Base-by-base conservation (phyloP, 768 basidiomycete species). In the Suillus variegatus region DNA sequence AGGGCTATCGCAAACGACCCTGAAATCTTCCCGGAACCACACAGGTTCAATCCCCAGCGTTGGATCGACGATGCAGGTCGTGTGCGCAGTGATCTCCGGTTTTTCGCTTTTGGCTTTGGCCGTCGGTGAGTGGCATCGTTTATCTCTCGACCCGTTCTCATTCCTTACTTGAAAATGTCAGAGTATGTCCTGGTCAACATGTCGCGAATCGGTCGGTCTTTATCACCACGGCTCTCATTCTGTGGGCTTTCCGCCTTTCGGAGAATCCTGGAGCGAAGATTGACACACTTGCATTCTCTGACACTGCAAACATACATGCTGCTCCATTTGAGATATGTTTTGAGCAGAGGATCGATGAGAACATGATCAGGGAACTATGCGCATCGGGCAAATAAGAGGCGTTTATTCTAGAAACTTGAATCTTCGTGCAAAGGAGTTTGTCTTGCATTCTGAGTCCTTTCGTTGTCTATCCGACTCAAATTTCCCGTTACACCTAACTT, bases 161-260 rank as follows among this genome's bases (percentile, higher is more conserved):
- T 8, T 7, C 16, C 35, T 62, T 14, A 28, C 40, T 40, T 41
- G 25, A 41, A 58, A 41, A 41, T 16, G 0, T 14, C 44, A 83
- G 86, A 36, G 81, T 88, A 1, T 89, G 87, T 65, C 85, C 85
- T 2, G 87, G 88, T 1, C 82, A 83, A 66, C 82, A 88, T 70
- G 58, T 74, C 13, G 73, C 74, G 7, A 71, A 79, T 13, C 65
- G 72, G 16, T 89, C 88, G 1, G 71, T 90, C 0, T 88, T 87
- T 72, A 77, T 90, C 56, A 90, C 86, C 68, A 84, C 86, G 0
- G 86, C 88, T 0, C 76, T 88, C 20, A 73, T 86, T 10, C 79
- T 88, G 10, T 90, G 88, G 87, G 83, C 87, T 0, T 90, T 90
- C 77, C 80, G 73, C 0, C 74, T 91, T 38, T 77, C 73, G 4